These are phyloP conservation scores for Stentor roeselii DNA, from an alignment of 73 alveolate species.

Conservation along the genomic window DNA sequence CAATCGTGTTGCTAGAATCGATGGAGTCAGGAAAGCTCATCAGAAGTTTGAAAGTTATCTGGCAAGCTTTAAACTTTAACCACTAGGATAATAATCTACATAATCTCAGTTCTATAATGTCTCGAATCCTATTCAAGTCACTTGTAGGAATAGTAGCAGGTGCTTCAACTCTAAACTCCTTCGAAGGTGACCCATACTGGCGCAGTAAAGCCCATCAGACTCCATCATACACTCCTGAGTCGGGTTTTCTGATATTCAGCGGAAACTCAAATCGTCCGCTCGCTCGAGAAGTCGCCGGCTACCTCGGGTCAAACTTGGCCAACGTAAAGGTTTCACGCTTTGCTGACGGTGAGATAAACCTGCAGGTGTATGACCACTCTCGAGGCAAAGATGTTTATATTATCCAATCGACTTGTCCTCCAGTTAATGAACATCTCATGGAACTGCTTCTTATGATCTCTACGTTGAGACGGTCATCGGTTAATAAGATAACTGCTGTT, in stretches of 20 bases:
- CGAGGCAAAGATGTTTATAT: slow-evolving; percentile 88
- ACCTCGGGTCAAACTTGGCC: slow-evolving; percentile 48
- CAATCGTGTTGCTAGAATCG: not conserved
- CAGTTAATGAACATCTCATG: slow-evolving; percentile 93
- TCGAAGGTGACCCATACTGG: slow-evolving; percentile 20
- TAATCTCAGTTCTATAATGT: not conserved
- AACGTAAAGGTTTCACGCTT: slow-evolving; percentile 59
- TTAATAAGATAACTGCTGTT: slow-evolving; percentile 83
- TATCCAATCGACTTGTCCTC: slow-evolving; percentile 88
- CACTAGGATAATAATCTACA: no score
- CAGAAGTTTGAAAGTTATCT: no score
- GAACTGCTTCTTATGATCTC: slow-evolving; percentile 85
- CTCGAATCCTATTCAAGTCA: not conserved
- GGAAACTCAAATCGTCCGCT: slow-evolving; percentile 43
- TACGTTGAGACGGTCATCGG: slow-evolving; percentile 90
- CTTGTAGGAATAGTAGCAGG: not conserved
- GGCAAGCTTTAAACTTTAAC: no score
- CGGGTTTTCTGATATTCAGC: slow-evolving; percentile 30
- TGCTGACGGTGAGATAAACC: slow-evolving; percentile 91
- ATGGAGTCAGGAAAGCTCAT: slow-evolving; percentile 8
- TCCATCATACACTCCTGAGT: not conserved
- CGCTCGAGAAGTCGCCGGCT: slow-evolving; percentile 45
- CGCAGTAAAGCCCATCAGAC: not conserved
- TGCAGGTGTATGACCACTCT: slow-evolving; percentile 69
- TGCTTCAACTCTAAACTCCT: not conserved